Conservation (phyloP, 176 grass and related monocot genomes). For the Sorghum bicolor region DNA sequence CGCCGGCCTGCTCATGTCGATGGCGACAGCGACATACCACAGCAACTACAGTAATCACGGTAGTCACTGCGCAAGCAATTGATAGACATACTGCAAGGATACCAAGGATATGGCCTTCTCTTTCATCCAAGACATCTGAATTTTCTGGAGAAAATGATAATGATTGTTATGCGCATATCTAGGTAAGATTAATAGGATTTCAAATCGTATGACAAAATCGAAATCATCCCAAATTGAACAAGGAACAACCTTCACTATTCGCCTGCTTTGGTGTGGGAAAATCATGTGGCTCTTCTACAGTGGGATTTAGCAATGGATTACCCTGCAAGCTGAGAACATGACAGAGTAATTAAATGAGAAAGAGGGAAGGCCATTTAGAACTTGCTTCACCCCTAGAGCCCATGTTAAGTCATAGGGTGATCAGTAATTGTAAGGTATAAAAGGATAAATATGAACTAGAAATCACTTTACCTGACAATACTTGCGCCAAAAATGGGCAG, state of each 20-base stretch:
- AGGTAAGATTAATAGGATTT: background rate
- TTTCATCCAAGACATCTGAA: background rate
- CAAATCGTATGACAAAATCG: background rate
- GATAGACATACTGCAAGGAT: slow-evolving; percentile 30
- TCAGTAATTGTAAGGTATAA: background rate
- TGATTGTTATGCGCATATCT: background rate
- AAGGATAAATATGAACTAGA: slow-evolving; percentile 23
- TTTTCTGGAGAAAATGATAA: slow-evolving; percentile 33
- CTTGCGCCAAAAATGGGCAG: slow-evolving; percentile 28
- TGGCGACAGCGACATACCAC: slow-evolving; percentile 27
- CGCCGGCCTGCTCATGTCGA: slow-evolving; percentile 53
- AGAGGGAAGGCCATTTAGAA: background rate
- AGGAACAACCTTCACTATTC: slow-evolving; percentile 3
- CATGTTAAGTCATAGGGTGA: background rate
- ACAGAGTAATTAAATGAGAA: background rate
- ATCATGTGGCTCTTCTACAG: background rate
- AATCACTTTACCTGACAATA: slow-evolving; percentile 30
- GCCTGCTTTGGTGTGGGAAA: slow-evolving; percentile 11
- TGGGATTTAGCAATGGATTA: slow-evolving; percentile 51
- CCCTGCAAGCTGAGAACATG: slow-evolving; percentile 45
- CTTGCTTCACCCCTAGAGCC: background rate
- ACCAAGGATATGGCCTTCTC: background rate
- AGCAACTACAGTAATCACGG: background rate
- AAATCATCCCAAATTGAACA: background rate
- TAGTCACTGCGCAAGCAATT: background rate